Evolutionary conservation across 2,329 filamentous ascomycete species (phyloP), one percentile per base, ranked within the genome.

Genomic region (Pseudocercospora cruenta): DNA sequence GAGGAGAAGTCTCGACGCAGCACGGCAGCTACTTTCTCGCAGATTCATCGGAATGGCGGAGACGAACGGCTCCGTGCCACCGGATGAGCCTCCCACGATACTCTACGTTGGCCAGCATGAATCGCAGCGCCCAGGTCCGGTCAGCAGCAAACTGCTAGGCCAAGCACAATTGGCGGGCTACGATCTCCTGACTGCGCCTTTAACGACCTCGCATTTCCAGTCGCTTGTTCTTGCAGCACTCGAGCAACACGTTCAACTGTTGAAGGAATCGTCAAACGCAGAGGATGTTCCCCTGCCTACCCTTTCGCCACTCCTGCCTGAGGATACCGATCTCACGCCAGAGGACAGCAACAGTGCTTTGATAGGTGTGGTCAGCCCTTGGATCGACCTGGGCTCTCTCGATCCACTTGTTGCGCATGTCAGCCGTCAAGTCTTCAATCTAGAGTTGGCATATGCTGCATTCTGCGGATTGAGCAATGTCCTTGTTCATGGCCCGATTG

Each of bases 391-490:
- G 12, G 90, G 90, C 73, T 96, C 94, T 2, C 81, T 88, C 1
- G 91, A 97, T 77, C 91, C 93, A 6, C 80, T 94, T 68, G 89
- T 98, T 69, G 89, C 93, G 7, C 92, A 91, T 77, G 86, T 98
- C 65, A 97, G 94, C 39, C 88, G 92, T 53, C 94, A 97, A 80
- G 91, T 96, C 6, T 83, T 99, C 69, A 93, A 93, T 76, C 85
- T 97, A 45, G 95, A 99, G 78, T 86, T 98, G 57, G 91, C 93
- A 58, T 99, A 97, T 80, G 95, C 96, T 69, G 94, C 93, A 69
- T 99, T 98, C 80, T 97, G 93, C 75, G 96, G 96, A 39, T 86
- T 95, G 57, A 88, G 89, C 63, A 96, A 91, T 78, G 85, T 98
- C 65, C 83, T 98, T 59, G 84, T 99, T 31, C 89, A 90, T 1